These are phyloP conservation scores for Kodamaea suecica DNA, from an alignment of 1,139 yeast genomes.

Conservation along the genomic window DNA sequence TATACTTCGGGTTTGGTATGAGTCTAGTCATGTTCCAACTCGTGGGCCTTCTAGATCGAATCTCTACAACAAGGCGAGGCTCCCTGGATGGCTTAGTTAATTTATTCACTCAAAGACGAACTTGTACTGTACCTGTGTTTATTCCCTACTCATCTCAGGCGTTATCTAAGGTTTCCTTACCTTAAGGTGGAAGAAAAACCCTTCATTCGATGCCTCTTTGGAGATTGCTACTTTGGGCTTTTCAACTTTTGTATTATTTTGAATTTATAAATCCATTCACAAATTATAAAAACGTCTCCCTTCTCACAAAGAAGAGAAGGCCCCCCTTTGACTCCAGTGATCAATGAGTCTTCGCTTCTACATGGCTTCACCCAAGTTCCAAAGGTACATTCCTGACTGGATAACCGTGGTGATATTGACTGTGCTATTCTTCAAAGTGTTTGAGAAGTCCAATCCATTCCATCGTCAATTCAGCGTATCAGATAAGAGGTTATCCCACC, in stretches of 20 bases:
- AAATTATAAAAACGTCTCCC: too few relatives aligned
- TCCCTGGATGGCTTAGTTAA: too few relatives aligned
- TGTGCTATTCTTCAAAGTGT: constrained; percentile 19
- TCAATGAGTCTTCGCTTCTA: constrained; percentile 11
- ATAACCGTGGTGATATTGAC: constrained; percentile 15
- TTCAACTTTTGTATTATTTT: too few relatives aligned
- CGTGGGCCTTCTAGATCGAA: not conserved
- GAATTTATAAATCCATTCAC: too few relatives aligned
- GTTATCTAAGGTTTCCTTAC: not conserved
- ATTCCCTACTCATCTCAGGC: not conserved
- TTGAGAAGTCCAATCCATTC: constrained; percentile 20
- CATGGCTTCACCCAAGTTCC: constrained; percentile 13
- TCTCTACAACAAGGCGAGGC: too few relatives aligned
- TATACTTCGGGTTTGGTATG: too few relatives aligned
- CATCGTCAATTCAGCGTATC: constrained; percentile 18
- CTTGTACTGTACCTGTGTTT: too few relatives aligned
- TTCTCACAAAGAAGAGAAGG: not conserved
- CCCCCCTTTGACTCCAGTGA: not conserved
- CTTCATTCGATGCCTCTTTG: too few relatives aligned
- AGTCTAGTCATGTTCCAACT: too few relatives aligned
- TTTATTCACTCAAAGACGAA: too few relatives aligned
- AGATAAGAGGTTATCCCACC: constrained; percentile 19
- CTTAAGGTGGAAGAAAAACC: not conserved
- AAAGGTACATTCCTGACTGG: constrained; percentile 18
- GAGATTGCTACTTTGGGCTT: too few relatives aligned